A percentile compares a stretch with the other conserved stretches of the same genome.
These are phyloP conservation scores for Pneumocystis jirovecii DNA, from an alignment of 1,139 yeast species.

Conservation along the genomic window DNA sequence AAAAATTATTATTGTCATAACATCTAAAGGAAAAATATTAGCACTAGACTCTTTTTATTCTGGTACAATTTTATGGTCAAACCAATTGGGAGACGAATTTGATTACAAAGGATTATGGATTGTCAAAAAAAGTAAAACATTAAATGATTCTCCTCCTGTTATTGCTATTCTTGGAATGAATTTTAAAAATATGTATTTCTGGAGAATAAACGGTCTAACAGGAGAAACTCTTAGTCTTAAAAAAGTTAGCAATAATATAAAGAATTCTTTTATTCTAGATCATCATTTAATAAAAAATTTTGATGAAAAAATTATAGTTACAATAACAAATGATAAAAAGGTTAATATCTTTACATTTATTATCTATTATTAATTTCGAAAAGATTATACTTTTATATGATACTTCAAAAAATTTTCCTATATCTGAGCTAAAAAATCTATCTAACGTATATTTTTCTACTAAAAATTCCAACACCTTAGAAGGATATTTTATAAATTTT, in stretches of 20 bases:
- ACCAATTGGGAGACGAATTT: conserved; percentile 13
- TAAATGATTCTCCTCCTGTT: conserved; percentile 1
- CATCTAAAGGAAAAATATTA: conserved; percentile 30
- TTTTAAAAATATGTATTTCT: neutral
- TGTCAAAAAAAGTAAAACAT: conserved; percentile 10
- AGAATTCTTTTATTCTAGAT: neutral
- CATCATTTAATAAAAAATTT: neutral
- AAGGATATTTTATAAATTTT: neutral
- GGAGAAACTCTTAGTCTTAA: neutral
- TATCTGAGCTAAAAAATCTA: neutral
- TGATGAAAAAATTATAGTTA: neutral
- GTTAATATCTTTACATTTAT: neutral
- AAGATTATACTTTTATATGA: neutral
- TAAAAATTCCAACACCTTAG: neutral
- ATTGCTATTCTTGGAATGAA: conserved; percentile 1
- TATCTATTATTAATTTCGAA: neutral
- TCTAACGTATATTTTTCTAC: conserved; percentile 13
- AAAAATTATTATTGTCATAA: conserved; percentile 34
- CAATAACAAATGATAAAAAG: neutral
- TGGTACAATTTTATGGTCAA: conserved; percentile 32
- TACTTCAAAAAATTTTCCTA: neutral
- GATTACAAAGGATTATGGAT: conserved; percentile 11
- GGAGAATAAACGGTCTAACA: neutral
- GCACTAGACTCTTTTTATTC: conserved; percentile 31
- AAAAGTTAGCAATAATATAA: neutral